Base-by-base conservation (phyloP, 108 stramenopile species). In the Halocafeteria seosinensis region DNA sequence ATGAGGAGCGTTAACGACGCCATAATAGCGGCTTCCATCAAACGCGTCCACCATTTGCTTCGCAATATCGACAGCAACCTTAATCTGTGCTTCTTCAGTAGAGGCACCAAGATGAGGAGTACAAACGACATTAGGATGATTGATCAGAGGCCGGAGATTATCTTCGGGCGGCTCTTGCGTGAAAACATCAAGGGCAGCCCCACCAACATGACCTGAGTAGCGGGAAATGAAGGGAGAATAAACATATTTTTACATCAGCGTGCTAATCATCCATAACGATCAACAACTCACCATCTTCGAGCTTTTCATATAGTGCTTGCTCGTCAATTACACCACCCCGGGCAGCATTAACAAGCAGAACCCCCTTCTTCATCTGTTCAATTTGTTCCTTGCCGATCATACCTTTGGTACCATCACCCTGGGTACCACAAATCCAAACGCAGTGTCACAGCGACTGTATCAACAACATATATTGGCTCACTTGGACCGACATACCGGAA, bases 21-120 rank as follows among this genome's bases (percentile, higher is more conserved):
- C 57, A 33, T 2, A 17, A 13, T 2, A 59, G 11, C 17, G 17
- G 4, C 2, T 59, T 33, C 57, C 57, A 11, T 11, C 57, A 11
- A 59, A 35, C 17, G 28, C 57, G 60, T 78, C 75, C 50, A 79
- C 77, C 62, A 92, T 87, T 32, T 88, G 88, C 61, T 87, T 80
- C 1, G 87, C 87, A 31, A 88, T 88, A 87, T 89, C 88, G 70
- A 84, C 71, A 23, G 91, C 80, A 37, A 88, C 91, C 58, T 87
- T 81, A 74, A 88, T 89, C 77, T 94, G 88, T 33, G 93, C 93
- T 78, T 94, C 93, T 66, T 79, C 88, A 13, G 93, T 94, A 28
- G 88, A 89, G 32, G 93, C 93, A 37, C 93, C 93, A 55, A 94
- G 79, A 67, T 94, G 93, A 13, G 93, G 93, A 23, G 90, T 77